A percentile compares a stretch with the other conserved stretches of the same genome.
Evolutionary conservation across 2,329 filamentous ascomycete genomes (phyloP).

Genomic region (Colletotrichum godetiae): DNA sequence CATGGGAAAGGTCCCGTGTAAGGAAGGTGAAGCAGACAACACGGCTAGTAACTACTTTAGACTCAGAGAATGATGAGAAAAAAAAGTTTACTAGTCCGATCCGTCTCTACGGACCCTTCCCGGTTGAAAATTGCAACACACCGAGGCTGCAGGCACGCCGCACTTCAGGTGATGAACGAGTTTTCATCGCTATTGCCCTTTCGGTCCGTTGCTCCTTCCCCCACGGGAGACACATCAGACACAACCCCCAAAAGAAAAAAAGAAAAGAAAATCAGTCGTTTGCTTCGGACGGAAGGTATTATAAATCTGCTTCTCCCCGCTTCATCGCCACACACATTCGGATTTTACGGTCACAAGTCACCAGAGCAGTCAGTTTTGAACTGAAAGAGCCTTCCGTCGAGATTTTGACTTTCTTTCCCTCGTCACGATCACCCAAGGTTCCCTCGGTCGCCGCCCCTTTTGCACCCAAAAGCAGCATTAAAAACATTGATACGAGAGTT

Average conservation of each 20-base stretch:
- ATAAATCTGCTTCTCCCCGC: constrained; percentile 17
- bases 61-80: neutral
- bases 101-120: constrained; percentile 20
- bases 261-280: neutral
- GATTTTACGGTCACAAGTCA: constrained; percentile 6
- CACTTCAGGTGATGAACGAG: neutral
- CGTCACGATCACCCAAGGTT: neutral
- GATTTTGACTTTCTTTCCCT: neutral
- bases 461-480: neutral
- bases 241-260: neutral
- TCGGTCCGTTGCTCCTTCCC: constrained; percentile 13
- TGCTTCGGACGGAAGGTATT: neutral
- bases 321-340: constrained; percentile 3
- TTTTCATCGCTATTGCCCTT: neutral
- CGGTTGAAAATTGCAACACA: neutral
- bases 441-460: neutral
- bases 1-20: neutral
- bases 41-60: neutral
- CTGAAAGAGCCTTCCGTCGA: neutral
- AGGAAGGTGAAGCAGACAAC: neutral
- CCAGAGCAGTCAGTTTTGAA: neutral
- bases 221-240: neutral
- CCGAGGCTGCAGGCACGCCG: neutral
- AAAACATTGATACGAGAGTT: neutral
- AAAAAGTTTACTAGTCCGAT: neutral